Percentiles rank a stretch among this genome's conserved stretches.
phyloP scores from a whole-genome alignment of 768 basidiomycete genomes.

The Rhizopogon roseolus region DNA sequence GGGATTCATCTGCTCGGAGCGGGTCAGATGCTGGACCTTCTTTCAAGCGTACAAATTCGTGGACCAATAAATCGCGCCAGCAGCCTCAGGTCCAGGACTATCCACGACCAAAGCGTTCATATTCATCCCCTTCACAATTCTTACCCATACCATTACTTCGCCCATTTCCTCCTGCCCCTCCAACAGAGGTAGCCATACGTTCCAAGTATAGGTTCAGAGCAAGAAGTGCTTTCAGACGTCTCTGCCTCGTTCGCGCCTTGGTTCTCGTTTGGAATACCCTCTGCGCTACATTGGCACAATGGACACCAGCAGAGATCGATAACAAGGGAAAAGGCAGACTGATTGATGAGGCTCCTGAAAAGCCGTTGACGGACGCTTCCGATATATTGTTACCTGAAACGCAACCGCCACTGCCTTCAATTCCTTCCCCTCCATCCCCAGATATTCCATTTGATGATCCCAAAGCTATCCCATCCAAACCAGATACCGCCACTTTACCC shows the following conservation, averaged over 20 bases:
- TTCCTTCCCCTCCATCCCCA: constrained; percentile 20
- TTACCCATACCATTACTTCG: constrained; percentile 29
- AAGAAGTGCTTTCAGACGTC: constrained; percentile 42
- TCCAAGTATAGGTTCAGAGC: constrained; percentile 35
- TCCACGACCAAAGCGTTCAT: constrained; percentile 48
- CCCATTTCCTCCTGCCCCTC: constrained; percentile 20
- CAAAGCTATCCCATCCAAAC: constrained; percentile 5
- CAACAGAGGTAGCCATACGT: constrained; percentile 28
- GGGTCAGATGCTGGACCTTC: constrained; percentile 21
- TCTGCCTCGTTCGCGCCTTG: constrained; percentile 70
- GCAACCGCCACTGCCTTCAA: constrained; percentile 18
- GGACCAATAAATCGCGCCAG: constrained; percentile 53
- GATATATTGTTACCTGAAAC: constrained; percentile 15
- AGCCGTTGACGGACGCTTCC: constrained; percentile 4
- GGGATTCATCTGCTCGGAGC: constrained; percentile 17
- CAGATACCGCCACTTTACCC: constrained; percentile 16
- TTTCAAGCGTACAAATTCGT: constrained; percentile 49
- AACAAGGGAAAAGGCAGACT: constrained; percentile 6
- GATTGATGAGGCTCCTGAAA: constrained; percentile 5
- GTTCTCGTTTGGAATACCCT: constrained; percentile 67
- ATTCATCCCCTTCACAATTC: constrained; percentile 57
- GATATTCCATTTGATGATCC: constrained; percentile 10
- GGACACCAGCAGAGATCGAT: constrained; percentile 22
- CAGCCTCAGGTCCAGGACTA: constrained; percentile 29
- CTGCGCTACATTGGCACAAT: constrained; percentile 55